Conservation (phyloP, 371 early-diverging fungal species). For the Gilbertella persicaria region DNA sequence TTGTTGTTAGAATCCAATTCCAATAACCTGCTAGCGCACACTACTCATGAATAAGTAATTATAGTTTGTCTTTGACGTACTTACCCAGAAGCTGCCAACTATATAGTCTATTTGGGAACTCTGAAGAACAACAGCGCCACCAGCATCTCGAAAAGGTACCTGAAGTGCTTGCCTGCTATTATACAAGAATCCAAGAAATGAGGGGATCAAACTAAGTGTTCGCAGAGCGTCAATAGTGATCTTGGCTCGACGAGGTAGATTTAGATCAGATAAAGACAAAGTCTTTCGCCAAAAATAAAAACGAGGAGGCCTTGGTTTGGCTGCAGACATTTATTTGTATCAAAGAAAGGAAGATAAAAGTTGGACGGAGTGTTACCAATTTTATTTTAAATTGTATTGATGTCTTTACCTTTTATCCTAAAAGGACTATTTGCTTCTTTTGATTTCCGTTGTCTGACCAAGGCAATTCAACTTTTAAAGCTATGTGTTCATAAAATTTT, state of each 20-base stretch:
- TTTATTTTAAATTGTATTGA: no score
- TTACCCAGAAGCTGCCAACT: conserved; percentile 63
- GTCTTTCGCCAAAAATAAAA: conserved; percentile 35
- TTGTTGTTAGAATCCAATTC: conserved; percentile 61
- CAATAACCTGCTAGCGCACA: conserved; percentile 61
- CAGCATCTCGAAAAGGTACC: conserved; percentile 54
- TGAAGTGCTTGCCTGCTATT: conserved; percentile 45
- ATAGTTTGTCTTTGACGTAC: neutral
- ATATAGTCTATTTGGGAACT: conserved; percentile 60
- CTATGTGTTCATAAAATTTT: no score
- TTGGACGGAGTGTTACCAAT: no score
- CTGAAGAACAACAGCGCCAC: conserved; percentile 47
- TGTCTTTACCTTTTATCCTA: no score
- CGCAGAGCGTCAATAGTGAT: conserved; percentile 45
- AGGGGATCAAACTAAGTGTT: conserved; percentile 54
- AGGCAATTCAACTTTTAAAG: no score
- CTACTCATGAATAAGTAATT: conserved; percentile 23
- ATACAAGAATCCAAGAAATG: conserved; percentile 48
- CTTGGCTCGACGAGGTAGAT: conserved; percentile 45
- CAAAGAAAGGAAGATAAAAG: neutral
- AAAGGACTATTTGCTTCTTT: no score
- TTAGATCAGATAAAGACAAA: conserved; percentile 39
- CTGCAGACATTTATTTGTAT: conserved; percentile 6
- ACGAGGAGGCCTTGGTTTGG: conserved; percentile 19
- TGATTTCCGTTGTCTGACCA: no score